Evolutionary conservation across 148 eudicot genomes (phyloP).

Genomic region (Beta vulgaris): DNA sequence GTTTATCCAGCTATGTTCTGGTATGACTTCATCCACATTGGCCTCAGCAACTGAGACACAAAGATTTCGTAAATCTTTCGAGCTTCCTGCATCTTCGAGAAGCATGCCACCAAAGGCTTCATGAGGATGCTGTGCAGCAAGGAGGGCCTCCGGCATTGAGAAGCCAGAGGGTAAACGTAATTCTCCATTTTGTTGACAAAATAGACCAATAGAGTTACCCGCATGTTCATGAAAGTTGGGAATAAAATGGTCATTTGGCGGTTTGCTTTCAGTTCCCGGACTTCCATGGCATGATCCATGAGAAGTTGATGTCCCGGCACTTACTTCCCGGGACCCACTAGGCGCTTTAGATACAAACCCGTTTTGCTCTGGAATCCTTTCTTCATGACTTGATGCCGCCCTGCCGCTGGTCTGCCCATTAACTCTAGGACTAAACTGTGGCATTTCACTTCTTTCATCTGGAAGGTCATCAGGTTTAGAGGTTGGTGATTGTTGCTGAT

Average conservation of each 20-base stretch:
- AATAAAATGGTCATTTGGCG: conserved; percentile 35
- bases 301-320: conserved; percentile 75
- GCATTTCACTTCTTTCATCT: conserved; percentile 34
- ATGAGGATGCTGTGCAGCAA: conserved; percentile 33
- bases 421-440: conserved; percentile 22
- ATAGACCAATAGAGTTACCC: conserved; percentile 25
- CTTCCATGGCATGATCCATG: conserved; percentile 74
- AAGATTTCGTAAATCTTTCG: conserved; percentile 60
- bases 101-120: conserved; percentile 48
- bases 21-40: conserved; percentile 36
- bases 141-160: conserved; percentile 39
- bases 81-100: conserved; percentile 67
- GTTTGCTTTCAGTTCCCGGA: conserved; percentile 46
- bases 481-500: conserved; percentile 49
- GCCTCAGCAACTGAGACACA: conserved; percentile 35
- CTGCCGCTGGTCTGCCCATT: conserved; percentile 20
- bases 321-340: conserved; percentile 63
- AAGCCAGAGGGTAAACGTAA: conserved; percentile 35
- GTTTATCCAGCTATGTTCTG: conserved; percentile 45
- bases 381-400: conserved; percentile 29
- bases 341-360: conserved; percentile 39
- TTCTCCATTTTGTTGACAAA: conserved; percentile 35
- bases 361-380: conserved; percentile 27
- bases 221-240: conserved; percentile 36
- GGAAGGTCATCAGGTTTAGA: conserved; percentile 40